Base-by-base conservation (phyloP, 495 filamentous ascomycete genomes). In the Podospora pseudoanserina region DNA sequence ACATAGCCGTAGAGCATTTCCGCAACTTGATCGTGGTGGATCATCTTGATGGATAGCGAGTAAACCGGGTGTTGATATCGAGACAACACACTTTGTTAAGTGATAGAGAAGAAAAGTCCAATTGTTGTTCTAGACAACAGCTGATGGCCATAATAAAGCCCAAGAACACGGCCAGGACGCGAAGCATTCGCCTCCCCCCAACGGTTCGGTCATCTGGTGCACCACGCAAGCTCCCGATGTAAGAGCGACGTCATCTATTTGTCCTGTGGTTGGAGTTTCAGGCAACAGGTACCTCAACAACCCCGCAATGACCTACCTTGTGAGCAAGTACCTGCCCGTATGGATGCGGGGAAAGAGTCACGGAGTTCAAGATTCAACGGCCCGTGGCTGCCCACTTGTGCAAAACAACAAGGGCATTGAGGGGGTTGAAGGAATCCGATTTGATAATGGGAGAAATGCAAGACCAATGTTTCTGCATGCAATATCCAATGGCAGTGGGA, bases 221-320 rank as follows among this genome's bases (percentile, higher is more conserved):
- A 19, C 34, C 57, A 28, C 64, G 71, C 67, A 65, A 57, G 65
- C 60, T 34, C 56, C 6, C 4, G 28, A 39, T 70, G 68, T 72
- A 74, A 76, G 69, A 67, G 44, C 73, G 74, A 76, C 74, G 74
- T 76, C 74, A 76, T 75, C 53, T 23, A 70, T 69, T 69, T 19
- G 19, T 18, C 58, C 7, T 44, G 68, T 70, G 69, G 39, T 49
- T 49, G 69, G 54, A 64, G 30, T 58, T 30, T 55, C 34, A 58
- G 58, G 32, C 60, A 59, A 56, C 60, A 32, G 27, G 16, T 32
- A 27, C 20, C 16, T 26, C 15, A 5, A 62, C 23, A 62, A 5
- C 27, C 27, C 18, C 27, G 19, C 19, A n/a, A 49, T 49, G n/a
- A 20, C 19, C 56, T 23, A 27, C 39, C 39, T 49, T 49, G 39